Conservation (phyloP, 192 early-diverging fungal species). For the Phlyctochytrium bullatum region DNA sequence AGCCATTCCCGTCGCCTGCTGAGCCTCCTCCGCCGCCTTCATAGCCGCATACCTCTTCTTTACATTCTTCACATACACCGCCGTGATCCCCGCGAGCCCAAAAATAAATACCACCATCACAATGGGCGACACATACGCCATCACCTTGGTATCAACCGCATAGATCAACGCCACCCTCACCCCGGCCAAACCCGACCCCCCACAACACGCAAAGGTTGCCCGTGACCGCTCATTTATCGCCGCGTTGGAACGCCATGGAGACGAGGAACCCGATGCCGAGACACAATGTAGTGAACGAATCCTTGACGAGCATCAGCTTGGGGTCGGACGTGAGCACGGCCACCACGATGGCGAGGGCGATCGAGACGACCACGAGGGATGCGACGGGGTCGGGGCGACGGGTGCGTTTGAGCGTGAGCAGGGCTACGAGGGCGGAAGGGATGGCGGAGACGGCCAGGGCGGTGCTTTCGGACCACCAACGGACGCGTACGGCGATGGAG, state of each 20-base stretch:
- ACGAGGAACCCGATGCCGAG: constrained; percentile 8
- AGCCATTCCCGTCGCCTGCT: too few relatives aligned
- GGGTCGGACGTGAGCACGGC: neutral
- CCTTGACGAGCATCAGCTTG: neutral
- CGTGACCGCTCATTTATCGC: constrained; percentile 6
- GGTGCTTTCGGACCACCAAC: neutral
- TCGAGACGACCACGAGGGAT: constrained; percentile 2
- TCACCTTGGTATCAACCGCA: neutral
- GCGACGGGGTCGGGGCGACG: constrained; percentile 9
- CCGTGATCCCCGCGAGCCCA: neutral
- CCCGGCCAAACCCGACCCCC: constrained; percentile 7
- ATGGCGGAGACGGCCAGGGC: constrained; percentile 13
- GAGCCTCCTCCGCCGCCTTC: too few relatives aligned
- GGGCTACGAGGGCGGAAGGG: constrained; percentile 9
- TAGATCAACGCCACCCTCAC: constrained; percentile 15
- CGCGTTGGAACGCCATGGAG: neutral
- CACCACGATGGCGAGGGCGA: neutral
- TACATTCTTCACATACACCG: too few relatives aligned
- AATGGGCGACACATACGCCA: constrained; percentile 11
- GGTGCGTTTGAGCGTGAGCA: neutral
- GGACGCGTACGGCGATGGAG: neutral
- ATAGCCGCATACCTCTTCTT: too few relatives aligned
- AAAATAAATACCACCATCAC: constrained; percentile 1
- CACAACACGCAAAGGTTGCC: constrained; percentile 2
- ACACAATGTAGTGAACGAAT: constrained; percentile 3